Evolutionary conservation across 129 eudicot species (phyloP), one percentile per base, ranked within the genome.

Genomic region (Flaveria ramosissima): DNA sequence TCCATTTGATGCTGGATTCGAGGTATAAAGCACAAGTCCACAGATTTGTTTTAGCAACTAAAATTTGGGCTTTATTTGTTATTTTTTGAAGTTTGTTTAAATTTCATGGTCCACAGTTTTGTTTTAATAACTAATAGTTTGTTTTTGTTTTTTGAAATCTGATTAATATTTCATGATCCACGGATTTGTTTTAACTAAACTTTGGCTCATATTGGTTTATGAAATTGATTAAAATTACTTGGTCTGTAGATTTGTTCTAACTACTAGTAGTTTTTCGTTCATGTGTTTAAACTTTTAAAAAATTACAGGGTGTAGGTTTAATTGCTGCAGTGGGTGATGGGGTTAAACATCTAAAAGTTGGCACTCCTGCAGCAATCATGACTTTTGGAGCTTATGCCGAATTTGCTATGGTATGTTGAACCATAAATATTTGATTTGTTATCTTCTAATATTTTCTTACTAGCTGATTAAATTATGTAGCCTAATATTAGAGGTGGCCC

Each of bases 1-100:
- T 78, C 98, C 98, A 53, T 91, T 89, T 72, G 88, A 94, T 81
- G 97, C 97, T 48, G 98, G 98, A 64, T 91, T 94, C 51, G 98
- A 94, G 98, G 98, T 94, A 64, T 42, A 64, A 11, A 26, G 43
- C 13, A 45, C 50, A 56, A 56, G 41, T 45, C 55, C 36, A 43
- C 56, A 14, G 41, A 43, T 68, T 68, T 68, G 39, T 6, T 47
- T 70, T 14, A 46, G 7, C 23, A 19, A 32, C 10, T 30, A 14
- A 19, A 17, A 19, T 19, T 56, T 56, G 8, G 62, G 62, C 11
- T 9, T 56, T 56, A 6, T 17, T 56, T 19, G 12, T 56, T 6
- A 6, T 19, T n/a, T 53, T 55, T 55, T n/a, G n/a, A 1, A 56
- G 9, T 56, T 20, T 56, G 24, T 17, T 19, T 17, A 9, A 19